Evolutionary conservation across 2,329 filamentous ascomycete species (phyloP).

Genomic region (Catunica adiposa): DNA sequence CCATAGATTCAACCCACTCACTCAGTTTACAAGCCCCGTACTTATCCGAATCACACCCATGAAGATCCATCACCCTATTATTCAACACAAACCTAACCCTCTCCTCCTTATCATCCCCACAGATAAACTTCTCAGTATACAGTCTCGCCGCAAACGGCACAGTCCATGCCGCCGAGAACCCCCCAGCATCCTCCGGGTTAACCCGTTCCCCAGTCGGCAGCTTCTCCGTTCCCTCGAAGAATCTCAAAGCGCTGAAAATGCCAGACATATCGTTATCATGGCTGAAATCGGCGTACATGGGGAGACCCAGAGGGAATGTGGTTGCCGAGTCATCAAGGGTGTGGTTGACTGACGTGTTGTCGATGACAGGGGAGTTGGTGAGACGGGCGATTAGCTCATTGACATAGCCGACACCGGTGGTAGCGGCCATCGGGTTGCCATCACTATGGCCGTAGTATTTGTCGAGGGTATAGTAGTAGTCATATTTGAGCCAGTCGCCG

Average conservation of each 20-base stretch:
- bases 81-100: conserved; percentile 69
- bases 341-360: conserved; percentile 59
- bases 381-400: conserved; percentile 78
- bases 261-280: conserved; percentile 79
- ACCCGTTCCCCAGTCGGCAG: conserved; percentile 35
- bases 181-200: conserved; percentile 37
- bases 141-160: conserved; percentile 69
- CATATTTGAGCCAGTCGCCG: conserved; percentile 60
- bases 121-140: conserved; percentile 79
- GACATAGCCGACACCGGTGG: conserved; percentile 72
- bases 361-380: conserved; percentile 49
- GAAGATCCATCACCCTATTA: conserved; percentile 59
- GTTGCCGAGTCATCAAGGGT: conserved; percentile 51
- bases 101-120: conserved; percentile 42
- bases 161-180: conserved; percentile 60
- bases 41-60: conserved; percentile 52
- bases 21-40: conserved; percentile 54
- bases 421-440: conserved; percentile 63
- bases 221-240: conserved; percentile 51
- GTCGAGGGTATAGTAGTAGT: conserved; percentile 62
- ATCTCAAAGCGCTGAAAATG: conserved; percentile 58
- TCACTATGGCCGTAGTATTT: conserved; percentile 74
- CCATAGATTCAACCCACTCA: conserved; percentile 57
- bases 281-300: conserved; percentile 74
- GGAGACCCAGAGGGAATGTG: conserved; percentile 56